Evolutionary conservation across 139 green algal species (phyloP).

Genomic region (Nannochloris sp.): DNA sequence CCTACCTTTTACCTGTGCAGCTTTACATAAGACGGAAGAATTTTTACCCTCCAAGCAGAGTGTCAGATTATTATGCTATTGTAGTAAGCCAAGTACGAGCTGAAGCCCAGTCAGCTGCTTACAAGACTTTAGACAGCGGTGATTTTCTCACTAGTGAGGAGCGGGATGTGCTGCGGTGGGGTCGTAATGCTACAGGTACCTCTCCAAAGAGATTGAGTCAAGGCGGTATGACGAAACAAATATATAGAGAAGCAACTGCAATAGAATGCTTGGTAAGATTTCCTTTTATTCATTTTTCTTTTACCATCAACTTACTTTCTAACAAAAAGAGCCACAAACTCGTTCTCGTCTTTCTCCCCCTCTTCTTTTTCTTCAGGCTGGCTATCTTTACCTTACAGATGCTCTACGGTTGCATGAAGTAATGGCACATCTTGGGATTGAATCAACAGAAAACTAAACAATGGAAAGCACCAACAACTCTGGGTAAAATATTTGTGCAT

Average conservation of each 20-base stretch:
- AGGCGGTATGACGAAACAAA: conserved; percentile 8
- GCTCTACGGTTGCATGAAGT: conserved; percentile 26
- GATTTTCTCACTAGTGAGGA: conserved; percentile 35
- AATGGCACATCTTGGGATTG: conserved; percentile 39
- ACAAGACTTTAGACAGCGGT: conserved; percentile 18
- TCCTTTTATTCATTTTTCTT: background rate
- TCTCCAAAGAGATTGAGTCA: conserved; percentile 33
- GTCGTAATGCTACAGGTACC: conserved; percentile 43
- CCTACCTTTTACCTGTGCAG: conserved; percentile 9
- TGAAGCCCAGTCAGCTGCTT: conserved; percentile 39
- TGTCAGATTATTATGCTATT: conserved; percentile 29
- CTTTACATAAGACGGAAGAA: conserved; percentile 44
- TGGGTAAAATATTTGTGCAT: background rate
- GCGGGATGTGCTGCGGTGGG: conserved; percentile 52
- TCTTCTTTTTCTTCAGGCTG: too few species aligned
- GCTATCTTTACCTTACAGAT: conserved; percentile 39
- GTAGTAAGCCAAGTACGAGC: conserved; percentile 43
- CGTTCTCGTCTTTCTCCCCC: too few species aligned
- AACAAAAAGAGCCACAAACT: conserved; percentile 19
- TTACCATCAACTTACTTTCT: background rate
- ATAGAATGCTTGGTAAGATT: conserved; percentile 47
- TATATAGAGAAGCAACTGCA: conserved; percentile 45
- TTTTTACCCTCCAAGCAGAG: conserved; percentile 33
- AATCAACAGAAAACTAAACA: background rate
- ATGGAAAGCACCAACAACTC: background rate